phyloP scores from a whole-genome alignment of 352 stramenopile species.

The Stramenopiles sp. region DNA sequence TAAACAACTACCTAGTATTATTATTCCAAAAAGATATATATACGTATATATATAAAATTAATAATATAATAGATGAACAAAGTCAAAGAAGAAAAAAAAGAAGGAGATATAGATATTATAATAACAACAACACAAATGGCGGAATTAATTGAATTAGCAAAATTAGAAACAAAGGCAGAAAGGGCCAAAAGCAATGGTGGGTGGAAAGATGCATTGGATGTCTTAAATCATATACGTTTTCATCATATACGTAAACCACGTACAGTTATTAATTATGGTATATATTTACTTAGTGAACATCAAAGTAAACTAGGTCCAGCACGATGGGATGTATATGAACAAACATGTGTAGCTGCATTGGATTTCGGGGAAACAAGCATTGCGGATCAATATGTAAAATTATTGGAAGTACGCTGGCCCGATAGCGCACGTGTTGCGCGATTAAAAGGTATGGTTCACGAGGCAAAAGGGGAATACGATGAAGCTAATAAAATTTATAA shows the following conservation, averaged over 20 bases:
- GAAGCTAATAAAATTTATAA: neutral
- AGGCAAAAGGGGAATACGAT: neutral
- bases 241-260: neutral
- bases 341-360: neutral
- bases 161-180: too few species aligned
- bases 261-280: neutral
- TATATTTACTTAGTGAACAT: neutral
- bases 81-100: too few species aligned
- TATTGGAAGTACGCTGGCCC: neutral
- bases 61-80: too few species aligned
- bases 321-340: neutral
- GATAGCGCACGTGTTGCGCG: neutral
- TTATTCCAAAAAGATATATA: too few species aligned
- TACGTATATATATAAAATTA: too few species aligned
- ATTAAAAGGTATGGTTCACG: neutral
- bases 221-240: neutral
- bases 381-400: neutral
- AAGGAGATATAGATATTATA: too few species aligned
- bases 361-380: neutral
- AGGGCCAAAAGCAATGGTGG: too few species aligned
- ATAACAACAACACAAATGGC: too few species aligned
- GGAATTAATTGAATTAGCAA: too few species aligned
- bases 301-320: neutral
- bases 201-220: neutral
- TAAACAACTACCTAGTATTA: too few species aligned